Evolutionary conservation across 176 grass and related monocot genomes (phyloP), one percentile per base, ranked within the genome.

Genomic region (Elymus sibiricus): DNA sequence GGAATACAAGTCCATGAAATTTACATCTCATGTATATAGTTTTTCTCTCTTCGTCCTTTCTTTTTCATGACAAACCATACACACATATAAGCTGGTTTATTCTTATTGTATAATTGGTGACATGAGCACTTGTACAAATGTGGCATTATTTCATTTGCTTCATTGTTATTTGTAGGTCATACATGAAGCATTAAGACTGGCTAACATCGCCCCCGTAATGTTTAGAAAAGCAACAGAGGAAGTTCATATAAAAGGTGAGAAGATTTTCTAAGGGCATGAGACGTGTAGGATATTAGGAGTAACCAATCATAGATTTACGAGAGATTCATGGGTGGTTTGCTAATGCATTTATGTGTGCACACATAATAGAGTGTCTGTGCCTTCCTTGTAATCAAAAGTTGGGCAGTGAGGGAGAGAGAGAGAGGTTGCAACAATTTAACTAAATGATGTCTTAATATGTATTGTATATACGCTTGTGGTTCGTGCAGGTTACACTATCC

Each of bases 1-100:
- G 37, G 90, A 94, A 78, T 92, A 94, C 81, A 92, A 92, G 81
- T 89, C 87, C 15, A 94, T 92, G 92, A 83, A 76, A 22, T 90
- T 94, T 65, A 90, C 90, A 76, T 86, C 84, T 38, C 87, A 84
- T 56, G 88, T 95, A 79, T 31, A 60, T 60, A 31, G 17, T 55
- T 55, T 55, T 2, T 24, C 19, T 64, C n/a, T 10, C 80, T 19
- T 40, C 8, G 29, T 1, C 9, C 2, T 76, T 31, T 53, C 4
- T 76, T 76, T 6, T 11, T 21, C 51, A 32, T 22, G 9, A 34
- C 14, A 21, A 47, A 29, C 46, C 4, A 76, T 21, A 11, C 15
- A 76, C 12, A 32, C 16, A 3, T 21, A 9, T 34, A 51, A 1
- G 29, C 0, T 25, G 2, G 4, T 43, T 24, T 17, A 84, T 38